phyloP scores from a whole-genome alignment of 2,329 filamentous ascomycete genomes.

The Phialophora chinensis region DNA sequence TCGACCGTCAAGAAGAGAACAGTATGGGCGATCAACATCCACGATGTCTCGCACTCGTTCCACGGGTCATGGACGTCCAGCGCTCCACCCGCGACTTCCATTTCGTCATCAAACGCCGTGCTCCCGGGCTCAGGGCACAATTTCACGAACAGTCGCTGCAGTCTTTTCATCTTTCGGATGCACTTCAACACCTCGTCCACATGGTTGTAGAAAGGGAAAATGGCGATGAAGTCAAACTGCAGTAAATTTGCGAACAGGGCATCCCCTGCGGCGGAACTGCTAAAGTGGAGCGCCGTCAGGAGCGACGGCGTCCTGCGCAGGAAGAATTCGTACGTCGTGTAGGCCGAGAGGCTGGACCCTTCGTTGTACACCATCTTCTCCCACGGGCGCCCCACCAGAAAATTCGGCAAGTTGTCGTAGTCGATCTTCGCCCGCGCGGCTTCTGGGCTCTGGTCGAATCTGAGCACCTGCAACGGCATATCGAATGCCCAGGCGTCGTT shows the following conservation, averaged over 20 bases:
- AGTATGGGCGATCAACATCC: conserved; percentile 53
- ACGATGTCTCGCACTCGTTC: conserved; percentile 61
- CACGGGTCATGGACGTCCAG: conserved; percentile 55
- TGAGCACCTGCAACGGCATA: conserved; percentile 66
- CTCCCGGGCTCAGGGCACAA: conserved; percentile 50
- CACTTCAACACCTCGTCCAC: conserved; percentile 56
- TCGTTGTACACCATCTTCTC: conserved; percentile 72
- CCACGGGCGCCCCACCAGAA: conserved; percentile 70
- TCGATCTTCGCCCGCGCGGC: conserved; percentile 24
- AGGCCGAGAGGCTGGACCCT: conserved; percentile 73
- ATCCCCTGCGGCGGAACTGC: conserved; percentile 20
- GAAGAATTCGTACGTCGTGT: conserved; percentile 74
- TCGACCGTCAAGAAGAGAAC: conserved; percentile 38
- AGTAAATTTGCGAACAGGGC: conserved; percentile 53
- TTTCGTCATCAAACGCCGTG: conserved; percentile 49
- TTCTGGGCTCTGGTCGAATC: conserved; percentile 46
- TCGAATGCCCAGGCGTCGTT: conserved; percentile 69
- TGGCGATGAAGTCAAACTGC: conserved; percentile 64
- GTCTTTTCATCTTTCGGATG: conserved; percentile 55
- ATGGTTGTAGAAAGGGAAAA: conserved; percentile 71
- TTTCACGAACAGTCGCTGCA: conserved; percentile 63
- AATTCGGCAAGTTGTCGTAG: conserved; percentile 37
- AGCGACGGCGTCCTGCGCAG: conserved; percentile 66
- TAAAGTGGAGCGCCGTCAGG: conserved; percentile 41
- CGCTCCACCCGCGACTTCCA: conserved; percentile 42